A percentile compares a stretch with the other conserved stretches of the same genome.
These are phyloP conservation scores for Microdochium paspali DNA, from an alignment of 2,329 filamentous ascomycete species.

Conservation along the genomic window DNA sequence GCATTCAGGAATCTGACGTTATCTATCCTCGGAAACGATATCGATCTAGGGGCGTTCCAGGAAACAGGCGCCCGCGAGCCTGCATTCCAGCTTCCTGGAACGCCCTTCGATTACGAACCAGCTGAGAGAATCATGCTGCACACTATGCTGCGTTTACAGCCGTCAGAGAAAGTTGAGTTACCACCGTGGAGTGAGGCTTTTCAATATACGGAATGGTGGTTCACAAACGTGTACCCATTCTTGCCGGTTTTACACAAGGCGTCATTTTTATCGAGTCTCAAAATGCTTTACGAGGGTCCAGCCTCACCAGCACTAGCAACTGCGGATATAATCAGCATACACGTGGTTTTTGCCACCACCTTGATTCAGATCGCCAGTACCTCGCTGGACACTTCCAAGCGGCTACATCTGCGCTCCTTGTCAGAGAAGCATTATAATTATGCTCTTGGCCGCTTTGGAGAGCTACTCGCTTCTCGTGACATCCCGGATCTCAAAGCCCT, in stretches of 20 bases:
- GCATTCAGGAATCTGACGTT: conserved; percentile 68
- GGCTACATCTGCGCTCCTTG: conserved; percentile 41
- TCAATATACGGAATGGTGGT: conserved; percentile 66
- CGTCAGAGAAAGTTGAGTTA: conserved; percentile 45
- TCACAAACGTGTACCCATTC: conserved; percentile 62
- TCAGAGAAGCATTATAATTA: conserved; percentile 76
- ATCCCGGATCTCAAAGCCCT: conserved; percentile 65
- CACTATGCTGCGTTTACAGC: conserved; percentile 52
- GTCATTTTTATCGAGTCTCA: conserved; percentile 54
- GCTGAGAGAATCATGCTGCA: conserved; percentile 51
- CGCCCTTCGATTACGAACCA: neutral
- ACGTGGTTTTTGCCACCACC: conserved; percentile 73
- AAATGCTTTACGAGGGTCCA: conserved; percentile 61
- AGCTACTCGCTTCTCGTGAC: conserved; percentile 51
- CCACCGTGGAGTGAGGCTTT: conserved; percentile 57
- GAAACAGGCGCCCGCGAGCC: conserved; percentile 57
- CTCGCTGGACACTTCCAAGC: conserved; percentile 39
- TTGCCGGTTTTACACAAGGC: conserved; percentile 70
- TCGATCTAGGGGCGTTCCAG: conserved; percentile 68
- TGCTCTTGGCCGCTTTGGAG: conserved; percentile 57
- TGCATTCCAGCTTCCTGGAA: conserved; percentile 23
- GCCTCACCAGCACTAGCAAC: conserved; percentile 46
- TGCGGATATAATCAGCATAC: conserved; percentile 60
- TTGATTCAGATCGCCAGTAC: conserved; percentile 61
- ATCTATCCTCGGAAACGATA: conserved; percentile 70